Percentiles rank a stretch among this genome's conserved stretches.
These are phyloP conservation scores for Apophysomyces trapeziformis DNA, from an alignment of 371 early-diverging fungal species.

Conservation along the genomic window DNA sequence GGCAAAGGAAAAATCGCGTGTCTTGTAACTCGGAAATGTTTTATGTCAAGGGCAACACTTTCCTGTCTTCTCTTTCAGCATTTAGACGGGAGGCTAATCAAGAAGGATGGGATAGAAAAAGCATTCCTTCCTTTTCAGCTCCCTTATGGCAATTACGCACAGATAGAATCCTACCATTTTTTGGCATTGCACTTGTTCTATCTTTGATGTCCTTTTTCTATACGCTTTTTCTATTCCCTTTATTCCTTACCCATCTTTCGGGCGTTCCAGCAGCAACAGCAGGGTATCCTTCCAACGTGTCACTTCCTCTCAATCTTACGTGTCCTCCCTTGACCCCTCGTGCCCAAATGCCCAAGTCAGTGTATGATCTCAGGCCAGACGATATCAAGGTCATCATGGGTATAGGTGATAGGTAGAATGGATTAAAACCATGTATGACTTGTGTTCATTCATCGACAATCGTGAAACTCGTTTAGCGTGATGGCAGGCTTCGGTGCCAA, in stretches of 20 bases:
- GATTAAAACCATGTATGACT: not conserved
- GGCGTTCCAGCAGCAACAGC: not conserved
- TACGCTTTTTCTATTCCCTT: conserved; percentile 26
- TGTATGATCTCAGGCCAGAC: conserved; percentile 58
- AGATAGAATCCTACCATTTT: conserved; percentile 11
- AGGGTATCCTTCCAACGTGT: not conserved
- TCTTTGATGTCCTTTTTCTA: conserved; percentile 25
- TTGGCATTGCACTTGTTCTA: conserved; percentile 7
- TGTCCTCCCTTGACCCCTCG: conserved; percentile 49
- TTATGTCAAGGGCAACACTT: conserved; percentile 42
- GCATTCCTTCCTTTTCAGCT: not conserved
- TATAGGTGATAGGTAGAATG: conserved; percentile 61
- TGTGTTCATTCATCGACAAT: not conserved
- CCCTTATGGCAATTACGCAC: not conserved
- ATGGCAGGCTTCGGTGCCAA: conserved; percentile 69
- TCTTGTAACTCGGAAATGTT: conserved; percentile 25
- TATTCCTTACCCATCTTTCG: conserved; percentile 12
- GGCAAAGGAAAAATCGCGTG: too few species aligned
- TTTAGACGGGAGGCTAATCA: not conserved
- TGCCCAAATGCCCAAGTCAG: conserved; percentile 21
- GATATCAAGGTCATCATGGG: conserved; percentile 67
- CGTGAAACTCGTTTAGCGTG: conserved; percentile 39
- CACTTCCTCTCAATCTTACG: conserved; percentile 22
- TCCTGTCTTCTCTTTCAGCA: conserved; percentile 31
- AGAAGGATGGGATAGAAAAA: not conserved